Percentiles rank a stretch among this genome's conserved stretches.
Conservation (phyloP, 1,139 yeast species). For the Kodamaea anthophila region DNA sequence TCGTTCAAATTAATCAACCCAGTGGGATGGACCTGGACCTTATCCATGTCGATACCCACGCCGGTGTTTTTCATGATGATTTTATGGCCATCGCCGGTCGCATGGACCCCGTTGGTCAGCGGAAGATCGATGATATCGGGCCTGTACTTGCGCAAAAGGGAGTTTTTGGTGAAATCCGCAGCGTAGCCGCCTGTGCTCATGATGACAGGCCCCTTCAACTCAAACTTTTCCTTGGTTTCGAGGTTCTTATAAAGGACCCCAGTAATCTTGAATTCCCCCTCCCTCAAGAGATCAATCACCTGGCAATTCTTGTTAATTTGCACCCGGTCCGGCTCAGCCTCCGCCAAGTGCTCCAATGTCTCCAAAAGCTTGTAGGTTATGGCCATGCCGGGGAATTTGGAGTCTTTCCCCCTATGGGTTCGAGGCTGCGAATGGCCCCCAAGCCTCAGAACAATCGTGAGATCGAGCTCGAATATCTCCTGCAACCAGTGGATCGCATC, state of each 20-base stretch:
- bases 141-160: conserved; percentile 47
- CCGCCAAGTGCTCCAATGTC: conserved; percentile 44
- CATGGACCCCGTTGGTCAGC: conserved; percentile 68
- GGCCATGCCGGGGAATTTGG: conserved; percentile 72
- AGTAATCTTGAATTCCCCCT: conserved; percentile 22
- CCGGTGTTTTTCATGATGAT: conserved; percentile 56
- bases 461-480: conserved; percentile 50
- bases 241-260: conserved; percentile 48
- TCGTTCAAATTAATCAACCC: conserved; percentile 68
- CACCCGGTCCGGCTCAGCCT: conserved; percentile 46
- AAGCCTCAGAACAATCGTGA: conserved; percentile 60
- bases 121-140: conserved; percentile 62
- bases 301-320: conserved; percentile 48
- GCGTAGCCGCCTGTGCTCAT: conserved; percentile 81
- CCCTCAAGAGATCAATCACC: conserved; percentile 46
- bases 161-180: conserved; percentile 49
- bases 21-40: conserved; percentile 79
- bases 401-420: conserved; percentile 66
- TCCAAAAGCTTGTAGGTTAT: conserved; percentile 60
- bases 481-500: conserved; percentile 72
- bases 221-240: conserved; percentile 26
- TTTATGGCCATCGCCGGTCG: conserved; percentile 73
- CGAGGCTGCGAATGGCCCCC: conserved; percentile 75
- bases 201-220: conserved; percentile 51
- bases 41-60: conserved; percentile 63